Evolutionary conservation across 2,329 filamentous ascomycete genomes (phyloP), one percentile per base, ranked within the genome.

Genomic region (Leptographium wingfieldii): DNA sequence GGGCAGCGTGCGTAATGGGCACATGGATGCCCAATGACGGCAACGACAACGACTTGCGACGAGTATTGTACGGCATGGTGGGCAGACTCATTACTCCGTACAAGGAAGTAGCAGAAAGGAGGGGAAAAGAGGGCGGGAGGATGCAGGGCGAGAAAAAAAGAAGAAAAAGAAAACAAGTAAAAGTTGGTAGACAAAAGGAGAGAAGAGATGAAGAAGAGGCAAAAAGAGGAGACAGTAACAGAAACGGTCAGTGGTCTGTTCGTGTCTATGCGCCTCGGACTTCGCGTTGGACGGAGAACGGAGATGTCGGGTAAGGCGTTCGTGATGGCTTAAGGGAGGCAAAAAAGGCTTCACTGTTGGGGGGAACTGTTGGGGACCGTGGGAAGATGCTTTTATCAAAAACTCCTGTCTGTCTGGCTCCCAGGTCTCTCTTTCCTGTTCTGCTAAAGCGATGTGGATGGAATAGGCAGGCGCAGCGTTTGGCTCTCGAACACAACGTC

Each of bases 31-130:
- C 94, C 68, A 97, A 82, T 66, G 91, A 95, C 62, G 90, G 88
- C 69, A 97, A 80, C 64, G 92, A 96, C 66, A 99, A 79, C 70
- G 91, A 96, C 79, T 97, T 97, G 74, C 92, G 87, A 75, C 92
- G 88, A 67, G 92, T 97, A 75, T 96, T 96, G 80, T 96, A 96
- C 70, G 87, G 88, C 90, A 96, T 96, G 69, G 67, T 67, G 64
- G 64, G 56, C 60, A 38, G 35, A n/a, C 55, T 55, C 56, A 60
- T 46, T 60, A 38, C 55, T 35, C 53, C 14, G 25, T 14, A 46
- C 43, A 46, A 46, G 43, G 43, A 46, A n/a, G 43, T 46, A 46
- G 16, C 43, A n/a, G 16, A n/a, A 14, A 27, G 38, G 35, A 27
- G 43, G 46, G 22, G 35, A 51, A 29, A 27, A 31, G 35, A 31